These are phyloP conservation scores for Curvularia sp. DNA, from an alignment of 2,329 filamentous ascomycete species.

Conservation along the genomic window DNA sequence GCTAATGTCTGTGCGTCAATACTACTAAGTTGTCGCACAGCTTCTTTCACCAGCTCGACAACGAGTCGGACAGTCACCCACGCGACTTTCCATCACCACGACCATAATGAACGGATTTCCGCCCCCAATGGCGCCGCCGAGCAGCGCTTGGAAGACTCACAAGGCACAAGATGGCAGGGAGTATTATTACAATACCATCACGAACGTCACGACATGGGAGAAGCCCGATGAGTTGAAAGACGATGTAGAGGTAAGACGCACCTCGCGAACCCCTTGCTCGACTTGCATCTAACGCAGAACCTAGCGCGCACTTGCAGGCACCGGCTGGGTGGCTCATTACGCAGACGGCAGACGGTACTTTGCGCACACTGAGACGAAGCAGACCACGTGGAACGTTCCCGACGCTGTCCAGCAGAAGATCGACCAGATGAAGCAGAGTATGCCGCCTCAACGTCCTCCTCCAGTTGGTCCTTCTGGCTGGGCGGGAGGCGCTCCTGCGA, in stretches of 20 bases:
- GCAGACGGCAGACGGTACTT: slow-evolving; percentile 91
- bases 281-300: slow-evolving; percentile 20
- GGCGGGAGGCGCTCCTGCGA: slow-evolving; percentile 62
- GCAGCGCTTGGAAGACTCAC: slow-evolving; percentile 75
- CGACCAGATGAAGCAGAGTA: slow-evolving; percentile 69
- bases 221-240: slow-evolving; percentile 92
- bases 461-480: slow-evolving; percentile 57
- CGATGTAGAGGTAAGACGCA: slow-evolving; percentile 70
- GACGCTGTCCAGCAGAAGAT: slow-evolving; percentile 74
- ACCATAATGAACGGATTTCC: slow-evolving; percentile 65
- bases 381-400: slow-evolving; percentile 95
- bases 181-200: slow-evolving; percentile 90
- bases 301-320: slow-evolving; percentile 78
- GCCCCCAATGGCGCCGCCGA: slow-evolving; percentile 55
- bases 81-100: slow-evolving; percentile 11
- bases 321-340: slow-evolving; percentile 87
- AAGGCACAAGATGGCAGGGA: slow-evolving; percentile 79
- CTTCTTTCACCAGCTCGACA: slow-evolving; percentile 10
- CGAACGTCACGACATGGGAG: slow-evolving; percentile 90
- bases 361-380: slow-evolving; percentile 87
- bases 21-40: no score
- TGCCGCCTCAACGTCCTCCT: slow-evolving; percentile 53
- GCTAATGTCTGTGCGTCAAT: no score
- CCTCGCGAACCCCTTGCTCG: background rate
- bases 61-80: slow-evolving; percentile 8